phyloP scores from a whole-genome alignment of 805 yeast genomes.

The Zygosaccharomyces bisporus region DNA sequence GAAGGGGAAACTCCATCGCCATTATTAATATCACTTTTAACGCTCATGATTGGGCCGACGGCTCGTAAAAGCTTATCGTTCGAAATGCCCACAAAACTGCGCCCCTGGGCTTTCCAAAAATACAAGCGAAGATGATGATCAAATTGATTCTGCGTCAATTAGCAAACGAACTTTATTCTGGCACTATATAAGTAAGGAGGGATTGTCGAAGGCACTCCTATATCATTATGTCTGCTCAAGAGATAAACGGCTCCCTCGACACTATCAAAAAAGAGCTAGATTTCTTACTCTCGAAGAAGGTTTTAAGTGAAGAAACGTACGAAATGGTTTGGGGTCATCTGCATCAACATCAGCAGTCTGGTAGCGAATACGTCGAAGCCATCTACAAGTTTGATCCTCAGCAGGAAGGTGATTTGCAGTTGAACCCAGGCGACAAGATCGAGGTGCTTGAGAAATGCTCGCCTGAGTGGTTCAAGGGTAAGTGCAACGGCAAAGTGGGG shows the following conservation, averaged over 20 bases:
- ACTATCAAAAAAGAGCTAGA: conserved; percentile 76
- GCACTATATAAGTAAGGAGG: background rate
- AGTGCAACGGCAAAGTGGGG: conserved; percentile 57
- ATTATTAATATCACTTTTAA: too few species aligned
- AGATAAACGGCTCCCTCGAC: conserved; percentile 73
- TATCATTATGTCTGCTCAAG: conserved; percentile 45
- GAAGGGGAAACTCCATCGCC: too few species aligned
- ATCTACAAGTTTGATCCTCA: conserved; percentile 71
- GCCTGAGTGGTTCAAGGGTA: conserved; percentile 91
- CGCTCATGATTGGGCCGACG: too few species aligned
- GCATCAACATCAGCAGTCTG: conserved; percentile 1
- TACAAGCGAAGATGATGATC: background rate
- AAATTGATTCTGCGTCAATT: background rate
- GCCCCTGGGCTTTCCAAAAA: background rate
- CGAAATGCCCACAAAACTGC: background rate
- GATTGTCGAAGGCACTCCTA: background rate
- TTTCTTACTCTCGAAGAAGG: conserved; percentile 70
- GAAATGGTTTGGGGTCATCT: conserved; percentile 27
- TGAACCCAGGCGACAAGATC: conserved; percentile 65
- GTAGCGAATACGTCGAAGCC: conserved; percentile 53
- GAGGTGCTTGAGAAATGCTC: conserved; percentile 70
- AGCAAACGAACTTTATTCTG: background rate
- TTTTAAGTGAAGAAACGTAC: conserved; percentile 55
- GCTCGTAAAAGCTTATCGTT: background rate
- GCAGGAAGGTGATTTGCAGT: conserved; percentile 68